Evolutionary conservation across 805 yeast species (phyloP).

Genomic region (Wickerhamiella lipophila): DNA sequence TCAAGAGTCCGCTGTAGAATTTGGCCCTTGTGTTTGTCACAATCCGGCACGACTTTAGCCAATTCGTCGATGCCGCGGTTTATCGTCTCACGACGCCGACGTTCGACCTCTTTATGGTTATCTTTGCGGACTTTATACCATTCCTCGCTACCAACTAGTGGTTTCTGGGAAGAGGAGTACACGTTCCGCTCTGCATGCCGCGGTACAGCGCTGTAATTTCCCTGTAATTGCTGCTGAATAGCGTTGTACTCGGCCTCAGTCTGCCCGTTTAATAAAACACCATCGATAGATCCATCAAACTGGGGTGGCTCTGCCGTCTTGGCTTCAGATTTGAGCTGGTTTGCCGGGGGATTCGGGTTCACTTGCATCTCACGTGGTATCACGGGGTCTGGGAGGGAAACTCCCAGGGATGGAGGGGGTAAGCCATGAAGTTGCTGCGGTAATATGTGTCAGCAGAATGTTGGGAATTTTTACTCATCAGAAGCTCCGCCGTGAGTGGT

Average conservation of each 20-base stretch:
- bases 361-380: conserved; percentile 16
- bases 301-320: background rate
- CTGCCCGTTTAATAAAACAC: conserved; percentile 10
- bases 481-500: too few species aligned
- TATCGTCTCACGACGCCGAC: conserved; percentile 28
- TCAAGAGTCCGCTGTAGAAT: conserved; percentile 81
- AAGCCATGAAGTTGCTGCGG: background rate
- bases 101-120: conserved; percentile 50
- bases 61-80: conserved; percentile 28
- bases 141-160: conserved; percentile 64
- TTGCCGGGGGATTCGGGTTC: conserved; percentile 13
- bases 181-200: background rate
- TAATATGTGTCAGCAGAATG: too few species aligned
- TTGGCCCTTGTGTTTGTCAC: conserved; percentile 62
- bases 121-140: conserved; percentile 75
- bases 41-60: conserved; percentile 36
- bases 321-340: conserved; percentile 2
- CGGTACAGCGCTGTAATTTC: conserved; percentile 3
- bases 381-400: conserved; percentile 11
- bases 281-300: conserved; percentile 1
- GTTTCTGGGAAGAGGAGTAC: conserved; percentile 30
- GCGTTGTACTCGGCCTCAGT: conserved; percentile 10
- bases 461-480: too few species aligned
- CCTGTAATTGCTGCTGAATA: conserved; percentile 10
- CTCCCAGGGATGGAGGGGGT: background rate